Evolutionary conservation across 169 alveolate species (phyloP).

Genomic region (Prorocentrum cordatum): DNA sequence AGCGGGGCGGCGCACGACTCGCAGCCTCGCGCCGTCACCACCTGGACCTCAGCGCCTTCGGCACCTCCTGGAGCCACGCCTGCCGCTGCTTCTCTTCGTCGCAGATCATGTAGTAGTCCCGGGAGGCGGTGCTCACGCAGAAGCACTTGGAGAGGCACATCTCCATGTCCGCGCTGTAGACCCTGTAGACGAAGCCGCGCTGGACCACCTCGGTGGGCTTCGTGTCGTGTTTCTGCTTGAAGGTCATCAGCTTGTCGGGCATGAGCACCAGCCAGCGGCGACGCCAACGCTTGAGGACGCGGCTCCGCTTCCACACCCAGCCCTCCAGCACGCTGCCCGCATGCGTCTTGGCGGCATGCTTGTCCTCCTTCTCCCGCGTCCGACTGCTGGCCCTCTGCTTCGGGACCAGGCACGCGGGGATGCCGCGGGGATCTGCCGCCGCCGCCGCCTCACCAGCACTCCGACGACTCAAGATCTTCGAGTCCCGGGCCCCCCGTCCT

Average conservation of each 20-base stretch:
- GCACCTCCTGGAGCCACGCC: slow-evolving; percentile 21
- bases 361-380: too few relatives aligned
- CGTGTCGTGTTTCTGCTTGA: not conserved
- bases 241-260: slow-evolving; percentile 12
- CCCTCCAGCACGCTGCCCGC: too few relatives aligned
- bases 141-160: not conserved
- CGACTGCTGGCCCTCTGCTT: too few relatives aligned
- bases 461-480: too few relatives aligned
- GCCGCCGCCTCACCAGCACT: too few relatives aligned
- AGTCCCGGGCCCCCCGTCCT: too few relatives aligned
- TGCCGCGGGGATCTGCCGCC: too few relatives aligned
- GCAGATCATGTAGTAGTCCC: slow-evolving; percentile 42
- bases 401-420: too few relatives aligned
- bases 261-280: slow-evolving; percentile 38
- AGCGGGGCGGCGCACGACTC: too few relatives aligned
- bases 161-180: slow-evolving; percentile 2
- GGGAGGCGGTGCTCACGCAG: not conserved
- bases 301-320: slow-evolving; percentile 68
- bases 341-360: too few relatives aligned
- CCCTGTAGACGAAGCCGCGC: not conserved
- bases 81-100: slow-evolving; percentile 33
- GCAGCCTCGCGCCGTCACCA: too few relatives aligned
- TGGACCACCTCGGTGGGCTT: not conserved
- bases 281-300: slow-evolving; percentile 56
- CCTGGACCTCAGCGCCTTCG: slow-evolving; percentile 2